Percentiles rank a stretch among this genome's conserved stretches.
These are phyloP conservation scores for Paraphoma chrysanthemicola DNA, from an alignment of 2,329 filamentous ascomycete species.

Conservation along the genomic window DNA sequence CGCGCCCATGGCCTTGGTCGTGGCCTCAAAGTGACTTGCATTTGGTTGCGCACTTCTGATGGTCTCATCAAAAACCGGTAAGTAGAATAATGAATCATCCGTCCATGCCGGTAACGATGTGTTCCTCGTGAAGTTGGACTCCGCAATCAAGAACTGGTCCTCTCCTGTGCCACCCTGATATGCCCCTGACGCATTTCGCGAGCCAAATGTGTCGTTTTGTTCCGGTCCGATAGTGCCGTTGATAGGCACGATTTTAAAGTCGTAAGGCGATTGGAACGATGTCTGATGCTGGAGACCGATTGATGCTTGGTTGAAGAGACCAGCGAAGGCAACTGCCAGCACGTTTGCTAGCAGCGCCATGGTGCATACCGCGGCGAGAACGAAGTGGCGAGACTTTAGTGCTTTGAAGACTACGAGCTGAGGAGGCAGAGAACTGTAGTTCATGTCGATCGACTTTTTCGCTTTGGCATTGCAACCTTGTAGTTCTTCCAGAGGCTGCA, in stretches of 20 bases:
- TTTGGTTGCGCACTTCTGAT: constrained; percentile 5
- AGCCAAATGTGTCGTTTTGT: neutral
- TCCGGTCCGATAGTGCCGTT: constrained; percentile 35
- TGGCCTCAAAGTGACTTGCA: constrained; percentile 21
- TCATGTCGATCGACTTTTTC: constrained; percentile 45
- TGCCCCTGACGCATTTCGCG: constrained; percentile 21
- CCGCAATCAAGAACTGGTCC: constrained; percentile 52
- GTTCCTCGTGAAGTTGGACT: constrained; percentile 55
- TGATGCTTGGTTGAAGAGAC: constrained; percentile 55
- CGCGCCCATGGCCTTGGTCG: constrained; percentile 46
- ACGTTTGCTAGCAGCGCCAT: constrained; percentile 61
- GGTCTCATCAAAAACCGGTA: constrained; percentile 48
- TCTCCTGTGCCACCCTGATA: constrained; percentile 31
- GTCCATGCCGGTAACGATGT: constrained; percentile 61
- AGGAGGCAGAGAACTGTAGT: constrained; percentile 64
- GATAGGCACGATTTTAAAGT: constrained; percentile 1
- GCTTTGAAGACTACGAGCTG: constrained; percentile 60
- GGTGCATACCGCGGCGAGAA: constrained; percentile 56
- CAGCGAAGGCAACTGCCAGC: constrained; percentile 60
- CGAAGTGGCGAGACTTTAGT: constrained; percentile 52
- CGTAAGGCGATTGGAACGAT: too few species aligned
- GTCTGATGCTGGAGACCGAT: constrained; percentile 12
- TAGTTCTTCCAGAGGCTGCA: constrained; percentile 63
- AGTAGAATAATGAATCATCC: constrained; percentile 54
- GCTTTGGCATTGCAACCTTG: constrained; percentile 48